Base-by-base conservation (phyloP, 768 basidiomycete species). In the Scleroderma bovista region DNA sequence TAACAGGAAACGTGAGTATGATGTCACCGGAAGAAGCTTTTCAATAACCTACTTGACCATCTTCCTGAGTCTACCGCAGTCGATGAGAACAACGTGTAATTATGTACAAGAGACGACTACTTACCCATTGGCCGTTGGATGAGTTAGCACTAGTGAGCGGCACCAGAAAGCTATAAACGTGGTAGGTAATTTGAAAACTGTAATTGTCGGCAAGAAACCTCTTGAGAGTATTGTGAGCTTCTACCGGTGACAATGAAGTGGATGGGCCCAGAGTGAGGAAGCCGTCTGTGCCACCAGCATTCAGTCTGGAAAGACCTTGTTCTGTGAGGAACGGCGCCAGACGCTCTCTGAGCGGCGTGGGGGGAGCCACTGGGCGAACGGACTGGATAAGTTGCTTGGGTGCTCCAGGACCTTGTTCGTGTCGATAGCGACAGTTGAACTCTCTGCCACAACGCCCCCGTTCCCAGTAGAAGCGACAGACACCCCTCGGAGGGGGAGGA, bases 391-490 rank as follows among this genome's bases (percentile, higher is more conserved):
- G 54, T 19, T 53, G 32, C 19, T 41, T 22, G 42, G 51, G 19
- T n/a, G 41, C 32, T 10, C 49, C 6, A 26, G 53, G 38, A 13
- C 48, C 57, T 40, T 42, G 55, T 7, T 54, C 57, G 51, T 83
- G 81, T 20, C 44, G 51, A 55, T 61, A 80, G 32, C 55, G 65
- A 60, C 80, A 83, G 1, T 58, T 56, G 46, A 76, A 78, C 41
- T 73, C 76, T 13, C 60, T 60, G n/a, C 54, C 69, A 60, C 80
- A 83, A 37, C 52, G 62, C 10, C 79, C 80, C 1, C 55, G 61
- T 1, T 67, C 61, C 77, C 77, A 81, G 57, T 65, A 82, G 54
- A 61, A 74, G 22, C 53, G 61, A 62, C 80, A 83, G 8, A 69
- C 63, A 2, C 76, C 76, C n/a, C 47, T 53, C 39, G 66, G 63